Percentiles rank a stretch among this genome's conserved stretches.
Conservation (phyloP, 2,329 filamentous ascomycete genomes). For the Claviceps digitariae region DNA sequence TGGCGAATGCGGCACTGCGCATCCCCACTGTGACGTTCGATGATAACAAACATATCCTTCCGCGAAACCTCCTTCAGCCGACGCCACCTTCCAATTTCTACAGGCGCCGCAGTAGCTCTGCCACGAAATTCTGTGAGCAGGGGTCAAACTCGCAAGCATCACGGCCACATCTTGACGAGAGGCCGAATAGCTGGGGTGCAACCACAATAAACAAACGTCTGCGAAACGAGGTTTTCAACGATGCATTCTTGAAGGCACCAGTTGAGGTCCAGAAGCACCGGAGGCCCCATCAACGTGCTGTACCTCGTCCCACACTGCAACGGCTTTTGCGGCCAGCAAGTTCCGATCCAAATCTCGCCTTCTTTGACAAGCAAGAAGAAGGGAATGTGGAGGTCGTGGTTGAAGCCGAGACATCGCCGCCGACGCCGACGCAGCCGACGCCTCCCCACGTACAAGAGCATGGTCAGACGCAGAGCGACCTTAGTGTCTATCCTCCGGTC, state of each 20-base stretch:
- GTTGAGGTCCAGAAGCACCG: conserved; percentile 70
- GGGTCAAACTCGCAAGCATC: conserved; percentile 5
- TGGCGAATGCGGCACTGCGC: conserved; percentile 49
- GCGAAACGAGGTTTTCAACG: conserved; percentile 81
- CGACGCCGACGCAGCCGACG: not conserved
- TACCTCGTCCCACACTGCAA: conserved; percentile 40
- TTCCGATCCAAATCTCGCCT: conserved; percentile 28
- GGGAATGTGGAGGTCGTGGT: not conserved
- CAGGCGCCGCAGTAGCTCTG: conserved; percentile 21
- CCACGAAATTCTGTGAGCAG: conserved; percentile 11
- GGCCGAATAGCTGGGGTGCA: conserved; percentile 68
- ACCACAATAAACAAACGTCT: conserved; percentile 81
- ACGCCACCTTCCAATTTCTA: conserved; percentile 25
- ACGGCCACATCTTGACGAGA: conserved; percentile 35
- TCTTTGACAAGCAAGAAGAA: conserved; percentile 1
- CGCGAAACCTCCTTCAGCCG: conserved; percentile 64
- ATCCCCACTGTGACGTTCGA: conserved; percentile 87
- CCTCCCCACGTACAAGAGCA: not conserved
- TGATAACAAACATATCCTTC: conserved; percentile 88
- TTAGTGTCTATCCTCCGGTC: conserved; percentile 15
- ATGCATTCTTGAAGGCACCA: conserved; percentile 75
- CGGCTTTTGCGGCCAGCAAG: conserved; percentile 30
- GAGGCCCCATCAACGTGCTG: conserved; percentile 51
- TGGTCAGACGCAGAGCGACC: conserved; percentile 15
- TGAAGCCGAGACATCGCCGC: not conserved